Evolutionary conservation across 306 rosid species (phyloP), one percentile per base, ranked within the genome.

Genomic region (Adenanthera pavonina): DNA sequence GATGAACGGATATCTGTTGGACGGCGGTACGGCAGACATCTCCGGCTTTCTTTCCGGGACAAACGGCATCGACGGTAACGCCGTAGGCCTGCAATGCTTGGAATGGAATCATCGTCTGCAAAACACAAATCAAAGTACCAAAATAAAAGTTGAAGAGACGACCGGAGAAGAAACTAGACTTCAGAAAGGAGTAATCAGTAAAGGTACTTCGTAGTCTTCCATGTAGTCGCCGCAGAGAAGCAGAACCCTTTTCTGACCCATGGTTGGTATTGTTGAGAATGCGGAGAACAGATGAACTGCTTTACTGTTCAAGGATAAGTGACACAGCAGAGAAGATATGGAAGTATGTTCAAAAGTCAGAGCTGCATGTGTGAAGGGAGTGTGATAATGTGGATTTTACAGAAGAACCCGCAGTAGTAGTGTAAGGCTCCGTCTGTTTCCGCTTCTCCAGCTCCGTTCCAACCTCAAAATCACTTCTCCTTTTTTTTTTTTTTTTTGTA

Each of bases 191-290:
- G 48, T 17, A 16, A 41, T 68, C 36, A 5, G 15, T 57, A 5
- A n/a, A 73, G 3, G 33, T 83, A 88, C 92, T 83, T 95, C 99
- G 51, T 47, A 86, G 75, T 95, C 99, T 88, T 95, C 98, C 94
- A 91, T 78, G 92, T 80, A 95, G 70, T 95, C 98, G 13, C 97
- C 98, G 87, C 97, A 95, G 0, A 95, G 86, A 2, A 95, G 71
- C 54, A 95, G 81, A 82, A 92, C 97, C 77, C 82, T 86, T 77
- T 77, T 89, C 71, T 85, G 76, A 57, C 77, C 83, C 91, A 87
- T 83, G 0, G 67, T 13, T 30, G 74, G 35, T 7, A 10, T 7
- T 46, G 74, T 7, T 25, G 3, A 34, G 61, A 33, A n/a, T 10
- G 36, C 20, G 71, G 6, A 38, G 48, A 66, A 38, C 47, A 36